Evolutionary conservation across 2,329 filamentous ascomycete genomes (phyloP), one percentile per base, ranked within the genome.

Genomic region (Beauveria sp.): DNA sequence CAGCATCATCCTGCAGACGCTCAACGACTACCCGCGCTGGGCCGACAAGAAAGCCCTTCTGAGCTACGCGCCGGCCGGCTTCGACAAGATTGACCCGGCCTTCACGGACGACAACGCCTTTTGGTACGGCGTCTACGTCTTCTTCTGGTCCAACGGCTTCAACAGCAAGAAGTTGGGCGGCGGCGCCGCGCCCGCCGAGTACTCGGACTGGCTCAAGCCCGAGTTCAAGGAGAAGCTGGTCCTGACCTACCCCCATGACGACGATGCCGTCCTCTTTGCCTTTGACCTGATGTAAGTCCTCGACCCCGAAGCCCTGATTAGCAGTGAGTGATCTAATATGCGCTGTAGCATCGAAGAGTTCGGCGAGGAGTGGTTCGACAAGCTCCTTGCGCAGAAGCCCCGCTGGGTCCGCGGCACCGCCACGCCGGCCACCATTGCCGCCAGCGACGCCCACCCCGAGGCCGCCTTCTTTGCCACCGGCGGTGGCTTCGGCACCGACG

Each of bases 161-260:
- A 74, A 76, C 59, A 69, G 68, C 16, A 71, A 74, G 46, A 74
- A 72, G 63, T 67, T 77, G 1, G 62, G 60, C 1, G 72, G 73
- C 12, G 67, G 72, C 28, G 66, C 67, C 18, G 62, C 73, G 0
- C 74, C 75, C 0, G 71, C 68, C 4, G 73, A 75, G 12, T 84
- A 73, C 58, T 65, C 70, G 0, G 78, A 81, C 62, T 77, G 74
- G 59, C 68, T 80, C 3, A 72, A 75, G 8, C 80, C 81, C 0
- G 75, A 79, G 61, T 81, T 77, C 70, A 84, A 84, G 70, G 70
- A 79, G 63, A 83, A 80, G 68, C 70, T 84, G 5, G 78, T 78
- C 2, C 67, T 84, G 12, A 83, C 81, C 0, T 84, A 84, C 61
- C 82, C 82, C 10, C 82, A 84, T 62, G 82, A 84, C 46, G 82